These are phyloP conservation scores for Metarhizium album DNA, from an alignment of 2,329 filamentous ascomycete species.

Conservation along the genomic window DNA sequence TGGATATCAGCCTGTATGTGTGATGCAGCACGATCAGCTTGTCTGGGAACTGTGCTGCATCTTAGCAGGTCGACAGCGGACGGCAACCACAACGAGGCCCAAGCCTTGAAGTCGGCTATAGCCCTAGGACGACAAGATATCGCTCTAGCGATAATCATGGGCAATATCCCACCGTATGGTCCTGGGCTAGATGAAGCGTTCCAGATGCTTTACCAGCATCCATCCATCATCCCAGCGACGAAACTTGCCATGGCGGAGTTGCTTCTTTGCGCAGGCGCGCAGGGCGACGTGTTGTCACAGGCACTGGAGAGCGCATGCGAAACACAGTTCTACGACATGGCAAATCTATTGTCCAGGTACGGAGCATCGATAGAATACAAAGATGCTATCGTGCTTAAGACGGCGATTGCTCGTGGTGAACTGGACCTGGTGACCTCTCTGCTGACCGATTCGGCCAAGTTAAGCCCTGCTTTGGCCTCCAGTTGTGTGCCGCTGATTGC, in stretches of 20 bases:
- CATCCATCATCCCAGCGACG: constrained; percentile 34
- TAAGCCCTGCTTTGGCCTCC: constrained; percentile 36
- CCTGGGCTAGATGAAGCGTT: constrained; percentile 41
- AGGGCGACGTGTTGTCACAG: constrained; percentile 36
- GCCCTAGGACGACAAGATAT: constrained; percentile 40
- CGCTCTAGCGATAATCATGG: constrained; percentile 42
- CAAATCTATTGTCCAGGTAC: constrained; percentile 39
- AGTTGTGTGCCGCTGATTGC: constrained; percentile 39
- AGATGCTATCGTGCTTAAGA: constrained; percentile 37
- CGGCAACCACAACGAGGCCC: constrained; percentile 38
- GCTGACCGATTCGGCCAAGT: constrained; percentile 29
- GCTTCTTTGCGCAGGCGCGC: constrained; percentile 46
- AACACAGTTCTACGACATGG: constrained; percentile 42
- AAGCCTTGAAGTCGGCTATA: constrained; percentile 41
- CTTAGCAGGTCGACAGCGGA: constrained; percentile 43
- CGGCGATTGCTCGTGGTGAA: constrained; percentile 34
- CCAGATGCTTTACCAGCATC: constrained; percentile 31
- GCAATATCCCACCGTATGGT: constrained; percentile 38
- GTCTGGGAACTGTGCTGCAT: constrained; percentile 37
- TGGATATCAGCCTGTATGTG: constrained; percentile 40
- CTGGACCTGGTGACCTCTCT: constrained; percentile 36
- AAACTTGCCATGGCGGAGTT: constrained; percentile 44
- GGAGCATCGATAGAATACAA: constrained; percentile 45
- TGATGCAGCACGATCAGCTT: constrained; percentile 38
- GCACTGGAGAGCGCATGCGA: constrained; percentile 38